Conservation (phyloP, 2,329 filamentous ascomycete species). For the Lecanosticta acicola region DNA sequence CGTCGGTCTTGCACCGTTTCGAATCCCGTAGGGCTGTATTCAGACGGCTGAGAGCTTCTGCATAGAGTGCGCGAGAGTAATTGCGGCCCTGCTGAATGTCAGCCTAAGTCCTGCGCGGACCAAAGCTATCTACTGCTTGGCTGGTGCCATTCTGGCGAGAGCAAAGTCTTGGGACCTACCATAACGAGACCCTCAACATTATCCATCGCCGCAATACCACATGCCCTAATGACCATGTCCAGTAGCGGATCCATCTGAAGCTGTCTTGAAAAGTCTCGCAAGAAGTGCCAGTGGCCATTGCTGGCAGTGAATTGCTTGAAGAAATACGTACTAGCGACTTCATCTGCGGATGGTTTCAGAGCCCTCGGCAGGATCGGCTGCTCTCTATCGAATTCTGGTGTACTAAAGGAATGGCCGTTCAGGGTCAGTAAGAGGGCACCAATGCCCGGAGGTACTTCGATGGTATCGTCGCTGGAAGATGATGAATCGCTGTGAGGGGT, state of each 20-base stretch:
- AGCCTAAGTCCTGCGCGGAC: no score
- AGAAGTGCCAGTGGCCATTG: constrained; percentile 26
- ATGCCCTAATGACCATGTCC: constrained; percentile 27
- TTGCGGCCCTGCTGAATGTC: constrained; percentile 16
- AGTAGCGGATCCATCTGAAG: constrained; percentile 23
- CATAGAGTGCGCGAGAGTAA: constrained; percentile 25
- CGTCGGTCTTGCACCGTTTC: constrained; percentile 27
- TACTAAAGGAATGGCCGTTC: not conserved
- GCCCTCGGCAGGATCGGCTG: not conserved
- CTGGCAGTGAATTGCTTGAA: constrained; percentile 27
- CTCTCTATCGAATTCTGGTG: no score
- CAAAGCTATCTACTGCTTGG: no score
- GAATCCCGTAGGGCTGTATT: constrained; percentile 31
- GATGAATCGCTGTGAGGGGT: constrained; percentile 21
- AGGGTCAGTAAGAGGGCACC: constrained; percentile 11
- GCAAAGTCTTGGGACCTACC: not conserved
- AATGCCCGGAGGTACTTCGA: constrained; percentile 20
- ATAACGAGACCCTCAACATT: constrained; percentile 22
- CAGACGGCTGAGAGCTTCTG: constrained; percentile 30
- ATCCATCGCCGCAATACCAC: constrained; percentile 29
- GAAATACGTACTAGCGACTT: constrained; percentile 29
- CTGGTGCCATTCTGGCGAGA: no score
- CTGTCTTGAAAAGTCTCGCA: constrained; percentile 14
- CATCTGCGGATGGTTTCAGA: constrained; percentile 19
- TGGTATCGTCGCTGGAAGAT: constrained; percentile 23